Base-by-base conservation (phyloP, 129 eudicot genomes). In the Pseudognaphalium luteoalbum region DNA sequence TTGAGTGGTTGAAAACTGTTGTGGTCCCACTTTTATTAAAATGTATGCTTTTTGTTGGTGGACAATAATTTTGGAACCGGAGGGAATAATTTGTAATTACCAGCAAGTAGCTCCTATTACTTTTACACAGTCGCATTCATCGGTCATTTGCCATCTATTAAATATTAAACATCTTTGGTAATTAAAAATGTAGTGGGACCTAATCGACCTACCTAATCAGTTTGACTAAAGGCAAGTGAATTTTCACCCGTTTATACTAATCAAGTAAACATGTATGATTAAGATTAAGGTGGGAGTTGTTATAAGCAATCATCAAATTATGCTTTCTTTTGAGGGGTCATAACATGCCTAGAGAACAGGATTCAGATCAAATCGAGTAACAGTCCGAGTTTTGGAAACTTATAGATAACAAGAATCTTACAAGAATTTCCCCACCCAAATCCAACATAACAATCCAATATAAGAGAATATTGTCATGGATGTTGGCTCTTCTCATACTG, bases 271-370 rank as follows among this genome's bases (percentile, higher is more conserved):
- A 9, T 32, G 60, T 72, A 59, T 72, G 68, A 72, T 65, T 80
- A 54, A 5, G 65, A 19, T 39, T 28, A 66, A 73, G 51, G 77
- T 74, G 78, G 78, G 69, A 66, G 79, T 66, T 56, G 73, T 72
- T 79, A 78, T 17, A 4, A 4, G 20, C 28, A 63, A 63, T 28
- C 20, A 15, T 7, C 20, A 63, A 28, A 12, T 39, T 14, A 60
- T 74, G 59, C 59, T 61, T 17, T 74, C 39, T 22, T 60, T 60
- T 42, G 14, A 67, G 75, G 69, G 68, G 59, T 41, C 61, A 61
- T 42, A 28, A 57, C 57, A 58, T 72, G 54, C 54, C 14, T 35
- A 34, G 1, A 35, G 11, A 58, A 33, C 37, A 58, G 33, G 54
- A 58, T 34, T 54, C n/a, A 20, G 64, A 37, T 57, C 67, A 59